Conservation (phyloP, 2,329 filamentous ascomycete genomes). For the Hypoxylon sp. region DNA sequence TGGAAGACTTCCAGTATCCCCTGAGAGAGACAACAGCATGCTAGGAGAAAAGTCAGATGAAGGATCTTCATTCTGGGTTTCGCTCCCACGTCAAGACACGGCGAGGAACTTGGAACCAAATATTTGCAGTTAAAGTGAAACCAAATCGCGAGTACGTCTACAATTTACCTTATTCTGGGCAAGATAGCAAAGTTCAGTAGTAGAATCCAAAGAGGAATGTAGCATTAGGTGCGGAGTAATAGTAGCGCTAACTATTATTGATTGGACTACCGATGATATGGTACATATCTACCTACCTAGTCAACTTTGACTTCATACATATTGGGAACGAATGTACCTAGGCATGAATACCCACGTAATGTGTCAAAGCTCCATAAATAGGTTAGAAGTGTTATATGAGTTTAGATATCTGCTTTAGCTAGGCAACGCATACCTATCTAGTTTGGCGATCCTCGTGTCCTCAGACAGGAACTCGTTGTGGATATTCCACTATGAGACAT, state of each 20-base stretch:
- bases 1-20: constrained; percentile 49
- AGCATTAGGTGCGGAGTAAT: constrained; percentile 36
- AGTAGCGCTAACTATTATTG: neutral
- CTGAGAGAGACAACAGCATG: constrained; percentile 21
- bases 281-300: neutral
- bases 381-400: neutral
- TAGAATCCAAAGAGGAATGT: constrained; percentile 35
- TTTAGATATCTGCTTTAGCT: neutral
- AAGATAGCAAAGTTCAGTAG: constrained; percentile 2
- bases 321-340: neutral
- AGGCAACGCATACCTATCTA: neutral
- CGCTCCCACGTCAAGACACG: neutral
- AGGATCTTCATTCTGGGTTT: constrained; percentile 12
- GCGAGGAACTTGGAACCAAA: neutral
- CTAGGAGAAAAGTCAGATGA: constrained; percentile 8
- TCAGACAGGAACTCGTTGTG: constrained; percentile 21
- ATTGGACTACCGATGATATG: neutral
- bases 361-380: neutral
- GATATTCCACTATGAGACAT: too few relatives aligned
- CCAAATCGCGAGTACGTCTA: neutral
- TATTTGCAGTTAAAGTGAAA: neutral
- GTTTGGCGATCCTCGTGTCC: neutral
- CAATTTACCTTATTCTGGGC: neutral
- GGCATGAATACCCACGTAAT: neutral
- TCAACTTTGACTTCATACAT: constrained; percentile 2